Percentiles rank a stretch among this genome's conserved stretches.
Conservation (phyloP, 306 rosid species). For the Cajanus cajan region DNA sequence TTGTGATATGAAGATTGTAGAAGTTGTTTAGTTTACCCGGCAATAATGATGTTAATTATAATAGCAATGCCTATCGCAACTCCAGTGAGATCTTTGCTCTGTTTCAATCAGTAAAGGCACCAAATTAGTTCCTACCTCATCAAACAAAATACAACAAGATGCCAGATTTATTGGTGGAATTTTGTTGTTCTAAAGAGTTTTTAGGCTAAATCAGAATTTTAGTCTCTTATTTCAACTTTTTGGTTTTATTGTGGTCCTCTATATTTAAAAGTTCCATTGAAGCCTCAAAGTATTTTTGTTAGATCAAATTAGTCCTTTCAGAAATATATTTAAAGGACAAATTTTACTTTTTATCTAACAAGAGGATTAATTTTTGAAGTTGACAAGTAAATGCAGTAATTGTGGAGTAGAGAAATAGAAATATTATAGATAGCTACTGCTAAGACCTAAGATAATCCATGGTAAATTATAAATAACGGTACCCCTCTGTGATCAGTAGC, state of each 20-base stretch:
- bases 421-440: background rate
- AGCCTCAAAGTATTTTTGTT: too few relatives aligned
- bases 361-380: background rate
- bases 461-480: background rate
- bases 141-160: background rate
- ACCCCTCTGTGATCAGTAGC: constrained; percentile 55
- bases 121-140: constrained; percentile 11
- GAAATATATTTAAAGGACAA: too few relatives aligned
- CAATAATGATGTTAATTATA: constrained; percentile 38
- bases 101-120: constrained; percentile 1
- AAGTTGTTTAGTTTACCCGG: constrained; percentile 36
- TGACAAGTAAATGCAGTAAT: background rate
- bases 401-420: constrained; percentile 1
- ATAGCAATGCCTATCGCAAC: constrained; percentile 50
- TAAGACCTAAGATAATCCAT: background rate
- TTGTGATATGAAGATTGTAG: background rate
- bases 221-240: too few relatives aligned
- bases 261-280: too few relatives aligned
- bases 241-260: too few relatives aligned
- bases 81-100: constrained; percentile 46
- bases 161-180: background rate
- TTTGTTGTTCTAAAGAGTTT: background rate
- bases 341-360: too few relatives aligned
- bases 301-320: too few relatives aligned
- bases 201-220: too few relatives aligned